Conservation (phyloP, 129 eudicot species). For the Flaveria trinervia region DNA sequence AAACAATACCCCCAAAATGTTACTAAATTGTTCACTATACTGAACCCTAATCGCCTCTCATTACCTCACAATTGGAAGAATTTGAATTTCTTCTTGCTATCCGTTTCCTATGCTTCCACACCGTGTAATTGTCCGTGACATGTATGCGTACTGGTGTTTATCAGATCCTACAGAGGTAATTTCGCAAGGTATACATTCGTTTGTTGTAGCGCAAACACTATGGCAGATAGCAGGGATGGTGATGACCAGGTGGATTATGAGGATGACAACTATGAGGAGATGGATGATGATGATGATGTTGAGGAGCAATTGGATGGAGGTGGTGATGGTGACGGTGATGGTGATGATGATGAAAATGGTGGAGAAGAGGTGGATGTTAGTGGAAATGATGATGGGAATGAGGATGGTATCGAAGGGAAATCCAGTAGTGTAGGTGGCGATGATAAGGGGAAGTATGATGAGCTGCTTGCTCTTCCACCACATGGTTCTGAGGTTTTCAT, state of each 20-base stretch:
- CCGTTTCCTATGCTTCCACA: constrained; percentile 33
- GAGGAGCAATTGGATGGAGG: constrained; percentile 68
- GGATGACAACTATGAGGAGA: constrained; percentile 89
- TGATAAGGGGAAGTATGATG: constrained; percentile 57
- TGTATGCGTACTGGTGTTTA: constrained; percentile 28
- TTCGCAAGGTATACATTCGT: constrained; percentile 36
- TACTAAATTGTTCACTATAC: constrained; percentile 31
- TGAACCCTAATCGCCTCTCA: constrained; percentile 25
- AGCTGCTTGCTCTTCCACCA: constrained; percentile 87
- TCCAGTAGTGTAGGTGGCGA: constrained; percentile 35
- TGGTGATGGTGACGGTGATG: background rate
- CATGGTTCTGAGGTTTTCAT: constrained; percentile 95
- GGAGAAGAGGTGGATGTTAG: constrained; percentile 45
- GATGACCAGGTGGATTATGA: constrained; percentile 94
- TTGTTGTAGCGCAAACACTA: constrained; percentile 41
- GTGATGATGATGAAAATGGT: constrained; percentile 34
- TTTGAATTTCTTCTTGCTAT: constrained; percentile 17
- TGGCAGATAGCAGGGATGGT: constrained; percentile 84
- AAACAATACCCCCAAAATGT: constrained; percentile 13
- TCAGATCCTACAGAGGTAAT: constrained; percentile 42
- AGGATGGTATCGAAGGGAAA: constrained; percentile 44
- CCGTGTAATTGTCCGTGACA: constrained; percentile 24
- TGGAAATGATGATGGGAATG: constrained; percentile 31
- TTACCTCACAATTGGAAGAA: constrained; percentile 10
- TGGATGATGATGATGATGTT: constrained; percentile 71